Base-by-base conservation (phyloP, 225 moss, liverwort and hornwort genomes). In the Bryum argenteum region DNA sequence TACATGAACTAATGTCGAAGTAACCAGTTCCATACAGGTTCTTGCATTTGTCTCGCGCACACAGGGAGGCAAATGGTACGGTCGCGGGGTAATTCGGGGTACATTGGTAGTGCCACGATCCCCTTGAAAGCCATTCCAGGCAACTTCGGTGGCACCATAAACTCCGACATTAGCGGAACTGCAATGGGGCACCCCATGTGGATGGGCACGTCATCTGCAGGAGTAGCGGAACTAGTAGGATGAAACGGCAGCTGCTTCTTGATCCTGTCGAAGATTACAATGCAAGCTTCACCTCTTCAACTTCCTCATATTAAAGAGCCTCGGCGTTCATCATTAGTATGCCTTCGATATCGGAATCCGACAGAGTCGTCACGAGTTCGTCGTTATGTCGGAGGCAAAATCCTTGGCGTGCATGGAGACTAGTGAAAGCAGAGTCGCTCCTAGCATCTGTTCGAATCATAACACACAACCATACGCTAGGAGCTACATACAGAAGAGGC, bases 401-500 rank as follows among this genome's bases (percentile, higher is more conserved):
- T 2, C 11, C 17, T 66, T 26, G 0, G 71, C 61, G 16, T 61
- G 66, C 7, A 24, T 75, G 11, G 55, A 61, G 1, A 80, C 62
- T 16, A 80, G 11, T 0, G 71, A 55, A 8, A 71, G 61, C 8
- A 80, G 66, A 13, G 80, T 75, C 22, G 14, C 44, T 0, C 50
- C 63, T 1, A 81, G 22, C 72, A 81, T 81, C 76, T 81, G 68
- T 48, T 20, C 1, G 9, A 9, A 55, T 16, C 51, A 54, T 11
- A 44, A 0, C 37, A 18, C 15, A 19, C 4, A 17, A 39, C 4
- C 10, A 47, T n/a, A n/a, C 4, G n/a, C 2, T 13, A 42, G 20
- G 41, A 66, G 41, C 7, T 33, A 33, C 21, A 15, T 3, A 26
- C 16, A 10, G 15, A 21, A 11, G 20, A 6, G 15, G 16, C 15